Evolutionary conservation across 108 stramenopile genomes (phyloP).

Genomic region (Pelagomonas calceolata): DNA sequence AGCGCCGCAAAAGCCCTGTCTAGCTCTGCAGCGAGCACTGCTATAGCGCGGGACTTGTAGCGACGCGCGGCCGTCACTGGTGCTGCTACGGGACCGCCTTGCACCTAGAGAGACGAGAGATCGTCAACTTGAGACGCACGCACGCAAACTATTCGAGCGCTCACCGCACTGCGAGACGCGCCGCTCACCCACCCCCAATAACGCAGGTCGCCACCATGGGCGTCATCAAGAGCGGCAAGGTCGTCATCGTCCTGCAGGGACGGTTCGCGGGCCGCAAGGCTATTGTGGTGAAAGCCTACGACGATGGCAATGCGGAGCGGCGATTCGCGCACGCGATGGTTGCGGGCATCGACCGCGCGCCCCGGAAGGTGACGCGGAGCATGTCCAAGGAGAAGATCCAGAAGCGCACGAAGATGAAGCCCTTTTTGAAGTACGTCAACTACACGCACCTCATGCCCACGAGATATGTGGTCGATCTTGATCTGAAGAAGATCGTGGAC

Average conservation of each 20-base stretch:
- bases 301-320: conserved; percentile 85
- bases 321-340: conserved; percentile 93
- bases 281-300: conserved; percentile 93
- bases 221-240: conserved; percentile 78
- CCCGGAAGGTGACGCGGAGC: conserved; percentile 88
- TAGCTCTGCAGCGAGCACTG: too few relatives aligned
- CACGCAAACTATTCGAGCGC: too few relatives aligned
- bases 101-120: too few relatives aligned
- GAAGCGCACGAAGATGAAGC: conserved; percentile 91
- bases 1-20: too few relatives aligned
- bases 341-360: conserved; percentile 86
- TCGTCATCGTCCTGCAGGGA: conserved; percentile 96
- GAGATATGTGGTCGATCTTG: conserved; percentile 89
- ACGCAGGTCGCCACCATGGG: too few relatives aligned
- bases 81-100: too few relatives aligned
- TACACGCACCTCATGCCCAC: conserved; percentile 99
- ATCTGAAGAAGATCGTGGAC: conserved; percentile 85
- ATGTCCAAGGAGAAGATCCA: conserved; percentile 94
- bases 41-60: too few relatives aligned
- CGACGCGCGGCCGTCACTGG: too few relatives aligned
- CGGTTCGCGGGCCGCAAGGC: conserved; percentile 99
- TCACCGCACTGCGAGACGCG: too few relatives aligned
- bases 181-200: too few relatives aligned
- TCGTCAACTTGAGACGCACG: too few relatives aligned
- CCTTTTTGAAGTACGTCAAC: conserved; percentile 97